Evolutionary conservation across 768 basidiomycete species (phyloP).

Genomic region (Candolleomyces aberdarensis): DNA sequence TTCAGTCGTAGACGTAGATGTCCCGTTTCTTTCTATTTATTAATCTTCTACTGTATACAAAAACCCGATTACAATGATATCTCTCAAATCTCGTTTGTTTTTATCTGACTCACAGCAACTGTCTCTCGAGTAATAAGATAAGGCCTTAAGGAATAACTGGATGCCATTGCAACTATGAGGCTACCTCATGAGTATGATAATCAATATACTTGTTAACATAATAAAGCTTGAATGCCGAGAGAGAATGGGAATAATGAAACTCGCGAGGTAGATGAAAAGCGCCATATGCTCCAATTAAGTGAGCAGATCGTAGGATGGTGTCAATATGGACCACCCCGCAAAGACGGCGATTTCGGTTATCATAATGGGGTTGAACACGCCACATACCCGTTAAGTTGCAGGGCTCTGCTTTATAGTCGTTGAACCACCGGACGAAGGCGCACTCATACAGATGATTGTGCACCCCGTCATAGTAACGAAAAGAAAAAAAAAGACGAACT

Average conservation of each 20-base stretch:
- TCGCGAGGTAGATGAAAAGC: not conserved
- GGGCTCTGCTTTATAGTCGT: conserved; percentile 14
- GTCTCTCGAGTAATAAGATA: no score
- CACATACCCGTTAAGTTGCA: conserved; percentile 21
- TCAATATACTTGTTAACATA: conserved; percentile 17
- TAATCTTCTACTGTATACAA: no score
- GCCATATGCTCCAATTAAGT: conserved; percentile 10
- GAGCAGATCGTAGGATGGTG: conserved; percentile 9
- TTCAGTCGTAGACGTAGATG: no score
- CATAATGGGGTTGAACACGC: conserved; percentile 10
- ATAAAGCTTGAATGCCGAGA: conserved; percentile 3
- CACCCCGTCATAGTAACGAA: conserved; percentile 18
- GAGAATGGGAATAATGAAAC: not conserved
- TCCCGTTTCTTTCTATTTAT: no score
- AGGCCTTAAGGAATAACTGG: no score
- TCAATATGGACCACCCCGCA: conserved; percentile 11
- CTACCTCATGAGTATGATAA: conserved; percentile 13
- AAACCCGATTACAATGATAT: no score
- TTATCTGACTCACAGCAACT: no score
- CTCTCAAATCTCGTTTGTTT: no score
- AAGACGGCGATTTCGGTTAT: not conserved
- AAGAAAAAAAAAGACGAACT: conserved; percentile 16
- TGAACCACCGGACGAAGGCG: conserved; percentile 30
- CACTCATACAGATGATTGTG: conserved; percentile 16
- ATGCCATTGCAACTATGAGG: not conserved